A percentile compares a stretch with the other conserved stretches of the same genome.
Evolutionary conservation across 164 flowering plant genomes (phyloP).

Genomic region (Magnolia sinica): DNA sequence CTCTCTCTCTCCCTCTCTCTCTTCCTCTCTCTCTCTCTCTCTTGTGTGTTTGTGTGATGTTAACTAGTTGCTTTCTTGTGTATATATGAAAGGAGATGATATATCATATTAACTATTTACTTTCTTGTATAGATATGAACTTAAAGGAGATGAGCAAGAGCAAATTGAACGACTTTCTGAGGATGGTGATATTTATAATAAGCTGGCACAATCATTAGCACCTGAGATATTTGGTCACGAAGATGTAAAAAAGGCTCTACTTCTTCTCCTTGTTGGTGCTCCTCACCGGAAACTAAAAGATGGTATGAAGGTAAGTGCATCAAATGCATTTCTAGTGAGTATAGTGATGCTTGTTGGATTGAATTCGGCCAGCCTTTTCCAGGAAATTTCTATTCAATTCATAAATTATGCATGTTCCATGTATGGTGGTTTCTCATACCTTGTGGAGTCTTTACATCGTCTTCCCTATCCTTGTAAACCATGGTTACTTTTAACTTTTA

Average conservation of each 20-base stretch:
- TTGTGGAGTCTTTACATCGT: neutral
- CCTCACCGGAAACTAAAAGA: conserved; percentile 90
- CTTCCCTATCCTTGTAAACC: neutral
- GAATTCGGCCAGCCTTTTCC: neutral
- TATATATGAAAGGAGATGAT: too few species aligned
- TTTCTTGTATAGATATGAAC: conserved; percentile 59
- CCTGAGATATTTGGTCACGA: conserved; percentile 99
- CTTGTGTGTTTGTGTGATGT: neutral
- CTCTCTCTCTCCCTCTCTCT: too few species aligned
- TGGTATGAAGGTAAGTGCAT: conserved; percentile 86
- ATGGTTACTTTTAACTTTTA: neutral
- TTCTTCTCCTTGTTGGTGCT: conserved; percentile 98
- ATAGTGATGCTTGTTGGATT: neutral
- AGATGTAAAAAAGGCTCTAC: conserved; percentile 94
- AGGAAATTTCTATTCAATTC: neutral
- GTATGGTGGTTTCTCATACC: neutral
- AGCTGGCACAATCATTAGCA: conserved; percentile 83
- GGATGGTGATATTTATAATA: conserved; percentile 93
- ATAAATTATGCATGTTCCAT: neutral
- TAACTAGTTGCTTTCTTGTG: neutral
- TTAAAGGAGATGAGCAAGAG: conserved; percentile 81
- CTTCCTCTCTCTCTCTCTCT: too few species aligned
- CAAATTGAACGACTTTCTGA: conserved; percentile 78
- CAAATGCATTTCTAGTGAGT: neutral
- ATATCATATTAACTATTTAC: neutral